A percentile compares a stretch with the other conserved stretches of the same genome.
These are phyloP conservation scores for Hypoxylon sp. DNA, from an alignment of 2,329 filamentous ascomycete species.

Conservation along the genomic window DNA sequence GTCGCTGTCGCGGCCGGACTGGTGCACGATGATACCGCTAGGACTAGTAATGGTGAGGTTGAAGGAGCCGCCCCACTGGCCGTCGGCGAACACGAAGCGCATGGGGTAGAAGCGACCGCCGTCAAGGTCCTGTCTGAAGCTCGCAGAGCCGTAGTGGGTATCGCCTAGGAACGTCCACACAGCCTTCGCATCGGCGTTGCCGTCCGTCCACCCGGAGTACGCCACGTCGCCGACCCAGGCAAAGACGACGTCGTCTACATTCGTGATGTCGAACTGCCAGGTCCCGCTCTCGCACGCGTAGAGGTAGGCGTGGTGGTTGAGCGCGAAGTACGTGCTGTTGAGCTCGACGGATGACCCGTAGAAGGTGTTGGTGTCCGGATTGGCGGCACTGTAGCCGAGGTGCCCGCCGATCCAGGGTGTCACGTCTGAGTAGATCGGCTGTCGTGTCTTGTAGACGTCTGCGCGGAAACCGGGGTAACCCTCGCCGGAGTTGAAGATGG, in stretches of 20 bases:
- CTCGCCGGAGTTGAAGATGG: conserved; percentile 39
- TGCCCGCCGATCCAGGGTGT: conserved; percentile 39
- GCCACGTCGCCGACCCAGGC: conserved; percentile 43
- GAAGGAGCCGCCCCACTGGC: conserved; percentile 35
- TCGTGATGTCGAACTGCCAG: conserved; percentile 43
- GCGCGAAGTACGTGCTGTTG: conserved; percentile 42
- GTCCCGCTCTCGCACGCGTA: conserved; percentile 44
- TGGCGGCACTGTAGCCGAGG: conserved; percentile 16
- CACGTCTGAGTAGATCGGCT: conserved; percentile 31
- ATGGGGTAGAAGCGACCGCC: conserved; percentile 32
- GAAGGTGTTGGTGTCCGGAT: conserved; percentile 16
- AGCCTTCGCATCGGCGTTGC: conserved; percentile 41
- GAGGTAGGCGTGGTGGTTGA: conserved; percentile 48
- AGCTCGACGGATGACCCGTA: conserved; percentile 35
- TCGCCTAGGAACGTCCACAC: conserved; percentile 39
- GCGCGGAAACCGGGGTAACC: conserved; percentile 43
- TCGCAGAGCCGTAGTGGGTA: conserved; percentile 34
- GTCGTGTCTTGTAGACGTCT: conserved; percentile 38
- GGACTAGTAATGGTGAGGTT: conserved; percentile 39
- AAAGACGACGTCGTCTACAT: conserved; percentile 41
- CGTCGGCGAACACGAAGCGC: conserved; percentile 37
- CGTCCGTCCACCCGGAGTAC: conserved; percentile 44
- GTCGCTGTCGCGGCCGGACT: conserved; percentile 32
- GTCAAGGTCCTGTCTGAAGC: conserved; percentile 34
- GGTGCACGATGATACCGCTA: conserved; percentile 38